Evolutionary conservation across 139 green algal species (phyloP), one percentile per base, ranked within the genome.

Genomic region (Zygnema cylindricum): DNA sequence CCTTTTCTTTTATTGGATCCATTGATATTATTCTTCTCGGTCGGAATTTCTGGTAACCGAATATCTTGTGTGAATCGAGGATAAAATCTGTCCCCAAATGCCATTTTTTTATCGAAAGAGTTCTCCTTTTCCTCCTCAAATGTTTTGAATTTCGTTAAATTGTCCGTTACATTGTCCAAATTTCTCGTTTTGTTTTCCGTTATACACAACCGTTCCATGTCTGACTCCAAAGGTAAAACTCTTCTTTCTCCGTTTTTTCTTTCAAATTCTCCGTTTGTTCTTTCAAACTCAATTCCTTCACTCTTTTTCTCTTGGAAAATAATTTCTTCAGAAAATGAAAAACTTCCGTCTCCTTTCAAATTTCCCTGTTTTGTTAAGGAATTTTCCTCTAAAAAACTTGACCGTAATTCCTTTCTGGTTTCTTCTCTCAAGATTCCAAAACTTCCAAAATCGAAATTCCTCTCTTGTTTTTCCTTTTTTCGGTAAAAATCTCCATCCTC

Each of bases 251-350:
- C 11, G 3, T 16, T 79, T 49, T 16, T 79, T 63, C 49, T 63
- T 16, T 55, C 83, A n/a, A n/a, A n/a, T n/a, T n/a, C n/a, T 54
- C 77, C 77, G 3, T 11, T 16, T 83, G 55, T 83, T 54, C 35
- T 85, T 16, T 43, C 71, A 25, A 55, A 84, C 42, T 16, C 49
- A 41, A 55, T 63, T 11, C 77, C 77, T 77, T 55, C 41, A 84
- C 77, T 63, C 77, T 85, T 16, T 39, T 55, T 85, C 77, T 43
- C n/a, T n/a, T n/a, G n/a, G n/a, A n/a, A n/a, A n/a, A n/a, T n/a
- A n/a, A n/a, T n/a, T n/a, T n/a, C n/a, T n/a, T n/a, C n/a, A n/a
- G n/a, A n/a, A n/a, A n/a, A n/a, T n/a, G n/a, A n/a, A n/a, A n/a
- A n/a, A n/a, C n/a, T n/a, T n/a, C n/a, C n/a, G n/a, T n/a, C n/a